Conservation (phyloP, 139 green algal species). For the Raphidocelis subcapitata region DNA sequence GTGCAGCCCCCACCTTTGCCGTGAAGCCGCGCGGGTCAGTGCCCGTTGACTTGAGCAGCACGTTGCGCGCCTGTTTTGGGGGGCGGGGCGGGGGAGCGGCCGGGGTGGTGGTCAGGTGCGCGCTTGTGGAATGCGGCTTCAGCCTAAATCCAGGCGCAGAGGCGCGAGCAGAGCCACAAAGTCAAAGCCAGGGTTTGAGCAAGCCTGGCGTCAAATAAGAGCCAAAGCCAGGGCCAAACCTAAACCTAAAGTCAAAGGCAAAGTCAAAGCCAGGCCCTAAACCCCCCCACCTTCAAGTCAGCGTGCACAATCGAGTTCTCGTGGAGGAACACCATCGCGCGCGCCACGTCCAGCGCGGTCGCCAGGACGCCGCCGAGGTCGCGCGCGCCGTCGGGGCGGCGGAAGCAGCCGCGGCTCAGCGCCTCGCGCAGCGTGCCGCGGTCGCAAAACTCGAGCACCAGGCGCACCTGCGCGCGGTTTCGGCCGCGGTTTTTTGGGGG, state of each 20-base stretch:
- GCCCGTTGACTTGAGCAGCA: slow-evolving; percentile 34
- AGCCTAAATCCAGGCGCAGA: no score
- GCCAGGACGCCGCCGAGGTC: slow-evolving; percentile 27
- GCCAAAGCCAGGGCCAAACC: no score
- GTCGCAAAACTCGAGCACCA: slow-evolving; percentile 54
- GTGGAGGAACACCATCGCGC: slow-evolving; percentile 48
- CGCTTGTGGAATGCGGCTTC: no score
- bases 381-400: not conserved
- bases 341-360: slow-evolving; percentile 40
- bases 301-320: slow-evolving; percentile 42
- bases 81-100: no score
- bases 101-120: no score
- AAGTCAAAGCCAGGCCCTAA: no score
- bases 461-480: slow-evolving; percentile 22
- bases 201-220: no score
- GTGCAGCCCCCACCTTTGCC: slow-evolving; percentile 19
- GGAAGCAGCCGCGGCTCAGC: slow-evolving; percentile 10
- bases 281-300: slow-evolving; percentile 38
- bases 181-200: no score
- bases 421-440: slow-evolving; percentile 37
- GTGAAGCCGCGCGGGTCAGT: slow-evolving; percentile 25
- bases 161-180: no score
- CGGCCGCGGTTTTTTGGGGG: no score
- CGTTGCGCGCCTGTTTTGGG: slow-evolving; percentile 24
- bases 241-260: no score